Conservation (phyloP, 805 yeast species). For the Wickerhamomyces strasburgensis region DNA sequence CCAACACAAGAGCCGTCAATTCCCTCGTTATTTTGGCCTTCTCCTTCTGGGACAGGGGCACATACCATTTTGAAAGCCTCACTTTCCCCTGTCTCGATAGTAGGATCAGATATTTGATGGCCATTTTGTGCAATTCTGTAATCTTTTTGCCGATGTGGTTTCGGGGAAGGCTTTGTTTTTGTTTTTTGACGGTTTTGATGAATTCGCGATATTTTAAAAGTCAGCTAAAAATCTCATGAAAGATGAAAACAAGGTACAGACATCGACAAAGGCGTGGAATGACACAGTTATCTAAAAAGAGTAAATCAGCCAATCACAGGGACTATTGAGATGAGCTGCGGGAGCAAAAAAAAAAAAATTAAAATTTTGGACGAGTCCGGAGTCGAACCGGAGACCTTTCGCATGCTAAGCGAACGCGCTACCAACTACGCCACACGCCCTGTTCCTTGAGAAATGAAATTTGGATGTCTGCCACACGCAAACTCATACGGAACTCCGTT, state of each 20-base stretch:
- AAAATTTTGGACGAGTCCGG: slow-evolving; percentile 59
- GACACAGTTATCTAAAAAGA: too few species aligned
- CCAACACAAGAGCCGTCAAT: slow-evolving; percentile 75
- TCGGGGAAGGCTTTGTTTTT: too few species aligned
- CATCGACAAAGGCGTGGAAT: too few species aligned
- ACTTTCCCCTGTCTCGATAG: slow-evolving; percentile 95
- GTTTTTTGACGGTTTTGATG: background rate
- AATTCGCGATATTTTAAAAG: background rate
- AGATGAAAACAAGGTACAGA: too few species aligned
- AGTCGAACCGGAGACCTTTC: slow-evolving; percentile 77
- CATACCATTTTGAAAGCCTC: slow-evolving; percentile 90
- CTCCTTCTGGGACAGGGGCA: slow-evolving; percentile 76
- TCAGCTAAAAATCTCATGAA: background rate
- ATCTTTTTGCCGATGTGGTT: too few species aligned
- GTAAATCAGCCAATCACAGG: too few species aligned
- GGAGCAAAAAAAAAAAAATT: background rate
- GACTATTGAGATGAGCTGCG: too few species aligned
- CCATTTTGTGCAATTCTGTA: slow-evolving; percentile 56
- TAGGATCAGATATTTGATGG: slow-evolving; percentile 71
- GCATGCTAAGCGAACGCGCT: slow-evolving; percentile 80
- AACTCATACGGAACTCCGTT: too few species aligned
- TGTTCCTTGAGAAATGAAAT: too few species aligned
- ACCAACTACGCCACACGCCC: slow-evolving; percentile 85
- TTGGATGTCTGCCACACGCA: too few species aligned
- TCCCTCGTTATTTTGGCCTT: slow-evolving; percentile 81